These are phyloP conservation scores for Metschnikowia proteae DNA, from an alignment of 805 yeast genomes.

Conservation along the genomic window DNA sequence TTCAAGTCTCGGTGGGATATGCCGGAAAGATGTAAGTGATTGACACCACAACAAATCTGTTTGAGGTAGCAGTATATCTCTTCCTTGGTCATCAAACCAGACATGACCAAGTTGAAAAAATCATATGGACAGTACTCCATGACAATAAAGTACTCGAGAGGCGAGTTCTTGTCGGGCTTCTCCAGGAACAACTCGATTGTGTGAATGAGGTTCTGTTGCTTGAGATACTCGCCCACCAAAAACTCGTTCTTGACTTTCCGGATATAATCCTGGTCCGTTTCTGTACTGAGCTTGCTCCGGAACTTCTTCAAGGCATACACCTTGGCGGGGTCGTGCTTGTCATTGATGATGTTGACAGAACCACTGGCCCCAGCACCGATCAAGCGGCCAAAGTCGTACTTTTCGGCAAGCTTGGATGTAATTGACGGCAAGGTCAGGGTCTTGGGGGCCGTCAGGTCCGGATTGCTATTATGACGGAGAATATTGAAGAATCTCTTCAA, in stretches of 20 bases:
- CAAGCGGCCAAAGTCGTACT: constrained; percentile 69
- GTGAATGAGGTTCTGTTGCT: constrained; percentile 73
- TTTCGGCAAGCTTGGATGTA: constrained; percentile 33
- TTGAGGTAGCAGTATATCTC: constrained; percentile 80
- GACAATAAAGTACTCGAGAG: constrained; percentile 55
- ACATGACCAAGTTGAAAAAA: constrained; percentile 90
- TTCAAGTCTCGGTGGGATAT: constrained; percentile 91
- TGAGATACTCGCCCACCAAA: constrained; percentile 69
- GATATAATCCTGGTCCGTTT: constrained; percentile 64
- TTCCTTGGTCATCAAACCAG: constrained; percentile 65
- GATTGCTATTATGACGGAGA: constrained; percentile 26
- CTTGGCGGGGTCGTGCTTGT: constrained; percentile 48
- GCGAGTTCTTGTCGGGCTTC: background rate
- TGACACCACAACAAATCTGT: constrained; percentile 74
- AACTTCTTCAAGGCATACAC: constrained; percentile 87
- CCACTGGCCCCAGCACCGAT: constrained; percentile 96
- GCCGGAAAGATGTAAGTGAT: constrained; percentile 74
- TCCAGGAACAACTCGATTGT: constrained; percentile 79
- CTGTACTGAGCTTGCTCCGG: constrained; percentile 59
- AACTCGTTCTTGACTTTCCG: constrained; percentile 80
- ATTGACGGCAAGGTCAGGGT: constrained; percentile 9
- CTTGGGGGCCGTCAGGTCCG: constrained; percentile 8
- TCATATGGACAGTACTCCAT: constrained; percentile 94
- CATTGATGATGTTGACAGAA: constrained; percentile 74
- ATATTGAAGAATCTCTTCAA: constrained; percentile 54